phyloP scores from a whole-genome alignment of 2,329 filamentous ascomycete genomes.

The Zasmidium citrigriseum region DNA sequence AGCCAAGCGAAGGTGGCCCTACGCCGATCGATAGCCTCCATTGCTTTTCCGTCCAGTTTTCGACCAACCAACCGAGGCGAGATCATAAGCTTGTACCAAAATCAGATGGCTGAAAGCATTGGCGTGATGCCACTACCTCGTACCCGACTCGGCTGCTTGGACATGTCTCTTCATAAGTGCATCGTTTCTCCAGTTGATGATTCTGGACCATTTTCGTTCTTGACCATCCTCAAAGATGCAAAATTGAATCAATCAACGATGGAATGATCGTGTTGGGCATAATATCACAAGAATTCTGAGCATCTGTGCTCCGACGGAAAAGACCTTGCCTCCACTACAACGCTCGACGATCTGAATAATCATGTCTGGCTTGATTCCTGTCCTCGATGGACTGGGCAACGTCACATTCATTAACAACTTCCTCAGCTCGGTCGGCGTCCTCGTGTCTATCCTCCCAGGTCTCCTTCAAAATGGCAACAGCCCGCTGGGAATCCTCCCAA shows the following conservation, averaged over 20 bases:
- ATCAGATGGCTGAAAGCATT: neutral
- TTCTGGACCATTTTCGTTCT: neutral
- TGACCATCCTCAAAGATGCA: neutral
- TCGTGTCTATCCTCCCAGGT: conserved; percentile 15
- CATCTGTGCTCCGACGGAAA: neutral
- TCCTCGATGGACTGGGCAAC: conserved; percentile 16
- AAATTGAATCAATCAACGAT: neutral
- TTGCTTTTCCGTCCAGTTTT: neutral
- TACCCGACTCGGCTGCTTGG: neutral
- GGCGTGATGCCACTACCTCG: neutral
- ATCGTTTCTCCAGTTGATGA: neutral
- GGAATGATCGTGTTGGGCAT: neutral
- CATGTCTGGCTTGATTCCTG: conserved; percentile 12
- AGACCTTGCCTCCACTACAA: neutral
- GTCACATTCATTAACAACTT: conserved; percentile 23
- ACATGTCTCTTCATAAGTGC: neutral
- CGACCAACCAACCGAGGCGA: conserved; percentile 1
- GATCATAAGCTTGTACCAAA: neutral
- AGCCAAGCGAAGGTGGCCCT: neutral
- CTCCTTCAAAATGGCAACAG: conserved; percentile 15
- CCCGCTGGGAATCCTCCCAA: conserved; percentile 11
- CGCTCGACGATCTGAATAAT: neutral
- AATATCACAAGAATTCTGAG: neutral
- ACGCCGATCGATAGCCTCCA: neutral
- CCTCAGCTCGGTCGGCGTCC: conserved; percentile 15